A percentile compares a stretch with the other conserved stretches of the same genome.
Conservation (phyloP, 2,329 filamentous ascomycete species). For the Cordyceps cicadae region DNA sequence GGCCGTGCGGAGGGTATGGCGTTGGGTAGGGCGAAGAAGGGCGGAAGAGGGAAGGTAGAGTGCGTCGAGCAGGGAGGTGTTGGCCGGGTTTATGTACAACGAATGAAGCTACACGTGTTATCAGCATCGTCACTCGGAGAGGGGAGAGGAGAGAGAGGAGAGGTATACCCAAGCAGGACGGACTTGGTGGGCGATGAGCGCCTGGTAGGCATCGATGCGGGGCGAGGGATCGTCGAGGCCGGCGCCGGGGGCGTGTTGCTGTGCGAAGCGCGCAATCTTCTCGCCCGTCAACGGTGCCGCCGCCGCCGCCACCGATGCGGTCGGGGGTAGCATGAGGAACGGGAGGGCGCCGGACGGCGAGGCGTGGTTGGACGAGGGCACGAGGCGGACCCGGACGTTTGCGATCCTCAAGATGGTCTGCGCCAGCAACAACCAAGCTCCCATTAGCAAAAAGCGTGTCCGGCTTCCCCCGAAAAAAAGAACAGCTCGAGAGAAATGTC, state of each 20-base stretch:
- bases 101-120: conserved; percentile 53
- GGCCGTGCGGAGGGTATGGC: conserved; percentile 60
- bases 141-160: background rate
- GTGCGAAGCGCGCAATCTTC: conserved; percentile 62
- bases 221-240: conserved; percentile 40
- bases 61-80: conserved; percentile 57
- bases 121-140: background rate
- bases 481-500: too few relatives aligned
- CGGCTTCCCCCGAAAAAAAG: too few relatives aligned
- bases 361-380: conserved; percentile 82
- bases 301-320: background rate
- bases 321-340: conserved; percentile 53
- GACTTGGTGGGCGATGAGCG: conserved; percentile 68
- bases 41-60: conserved; percentile 65
- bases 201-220: conserved; percentile 65
- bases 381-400: conserved; percentile 55
- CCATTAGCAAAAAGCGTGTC: too few relatives aligned
- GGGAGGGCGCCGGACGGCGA: conserved; percentile 83
- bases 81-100: conserved; percentile 66
- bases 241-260: conserved; percentile 31
- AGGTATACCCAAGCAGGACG: conserved; percentile 75
- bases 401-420: conserved; percentile 81
- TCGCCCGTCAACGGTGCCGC: conserved; percentile 34
- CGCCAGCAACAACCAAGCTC: too few relatives aligned
- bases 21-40: conserved; percentile 55